Conservation (phyloP, 1,284 basidiomycete species). For the Xanthoconium separans region DNA sequence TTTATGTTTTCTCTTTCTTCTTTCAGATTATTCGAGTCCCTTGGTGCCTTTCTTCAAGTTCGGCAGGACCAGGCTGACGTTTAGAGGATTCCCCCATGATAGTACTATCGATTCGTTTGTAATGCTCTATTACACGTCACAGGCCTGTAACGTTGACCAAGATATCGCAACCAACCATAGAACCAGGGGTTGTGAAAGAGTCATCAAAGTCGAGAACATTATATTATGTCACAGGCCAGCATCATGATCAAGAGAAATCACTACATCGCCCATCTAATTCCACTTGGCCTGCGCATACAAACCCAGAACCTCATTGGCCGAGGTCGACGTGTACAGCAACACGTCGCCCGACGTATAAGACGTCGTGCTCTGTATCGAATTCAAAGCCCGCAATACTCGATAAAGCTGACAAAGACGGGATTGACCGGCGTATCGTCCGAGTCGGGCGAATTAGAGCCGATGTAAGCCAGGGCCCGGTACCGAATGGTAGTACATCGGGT, state of each 20-base stretch:
- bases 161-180: slow-evolving; percentile 4
- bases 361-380: slow-evolving; percentile 48
- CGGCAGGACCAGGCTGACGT: no score
- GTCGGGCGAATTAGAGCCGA: slow-evolving; percentile 54
- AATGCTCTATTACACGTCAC: no score
- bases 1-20: no score
- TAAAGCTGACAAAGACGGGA: slow-evolving; percentile 70
- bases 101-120: no score
- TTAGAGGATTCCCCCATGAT: no score
- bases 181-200: no score
- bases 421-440: slow-evolving; percentile 54
- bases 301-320: slow-evolving; percentile 53
- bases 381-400: slow-evolving; percentile 58
- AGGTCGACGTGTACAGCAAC: slow-evolving; percentile 47
- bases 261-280: slow-evolving; percentile 46
- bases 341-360: slow-evolving; percentile 55
- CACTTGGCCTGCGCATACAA: slow-evolving; percentile 59
- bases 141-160: slow-evolving; percentile 27
- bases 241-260: no score
- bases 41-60: no score
- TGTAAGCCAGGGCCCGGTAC: slow-evolving; percentile 53
- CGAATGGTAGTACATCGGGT: slow-evolving; percentile 57
- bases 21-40: no score
- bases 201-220: no score
- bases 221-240: no score